These are phyloP conservation scores for Paramecium caudatum DNA, from an alignment of 73 alveolate genomes.

Conservation along the genomic window DNA sequence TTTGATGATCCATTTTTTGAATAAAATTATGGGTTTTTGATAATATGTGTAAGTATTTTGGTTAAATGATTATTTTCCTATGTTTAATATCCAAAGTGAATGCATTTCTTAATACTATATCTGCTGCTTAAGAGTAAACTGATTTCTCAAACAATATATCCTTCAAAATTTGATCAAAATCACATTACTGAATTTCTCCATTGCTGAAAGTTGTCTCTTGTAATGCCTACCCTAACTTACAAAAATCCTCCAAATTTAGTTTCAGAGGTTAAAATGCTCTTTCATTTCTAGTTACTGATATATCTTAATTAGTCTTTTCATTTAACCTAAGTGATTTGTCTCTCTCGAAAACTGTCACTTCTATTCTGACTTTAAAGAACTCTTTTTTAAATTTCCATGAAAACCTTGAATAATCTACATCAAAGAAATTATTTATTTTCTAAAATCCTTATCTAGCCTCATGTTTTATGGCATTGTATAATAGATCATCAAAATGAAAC, in stretches of 20 bases:
- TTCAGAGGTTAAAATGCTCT: slow-evolving; percentile 10
- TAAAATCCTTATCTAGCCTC: background rate
- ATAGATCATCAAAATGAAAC: slow-evolving; percentile 24
- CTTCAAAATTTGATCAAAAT: slow-evolving; percentile 39
- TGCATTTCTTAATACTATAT: slow-evolving; percentile 47
- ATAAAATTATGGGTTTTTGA: slow-evolving; percentile 63
- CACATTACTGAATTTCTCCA: background rate
- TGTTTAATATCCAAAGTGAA: slow-evolving; percentile 31
- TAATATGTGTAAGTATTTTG: slow-evolving; percentile 26
- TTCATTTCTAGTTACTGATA: background rate
- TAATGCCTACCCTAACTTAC: slow-evolving; percentile 14
- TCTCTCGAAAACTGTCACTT: slow-evolving; percentile 44
- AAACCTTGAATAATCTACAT: background rate
- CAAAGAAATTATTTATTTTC: background rate
- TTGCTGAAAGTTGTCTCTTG: slow-evolving; percentile 34
- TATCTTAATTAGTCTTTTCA: background rate
- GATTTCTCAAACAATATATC: background rate
- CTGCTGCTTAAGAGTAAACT: background rate
- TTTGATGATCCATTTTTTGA: slow-evolving; percentile 65
- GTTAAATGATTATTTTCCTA: background rate
- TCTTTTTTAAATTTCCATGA: slow-evolving; percentile 48
- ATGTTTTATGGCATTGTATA: slow-evolving; percentile 3
- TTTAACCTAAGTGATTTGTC: background rate
- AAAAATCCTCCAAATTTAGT: background rate
- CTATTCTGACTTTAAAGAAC: background rate